Percentiles rank a stretch among this genome's conserved stretches.
Evolutionary conservation across 2,329 filamentous ascomycete species (phyloP).

Genomic region (Epichloe gansuensis): DNA sequence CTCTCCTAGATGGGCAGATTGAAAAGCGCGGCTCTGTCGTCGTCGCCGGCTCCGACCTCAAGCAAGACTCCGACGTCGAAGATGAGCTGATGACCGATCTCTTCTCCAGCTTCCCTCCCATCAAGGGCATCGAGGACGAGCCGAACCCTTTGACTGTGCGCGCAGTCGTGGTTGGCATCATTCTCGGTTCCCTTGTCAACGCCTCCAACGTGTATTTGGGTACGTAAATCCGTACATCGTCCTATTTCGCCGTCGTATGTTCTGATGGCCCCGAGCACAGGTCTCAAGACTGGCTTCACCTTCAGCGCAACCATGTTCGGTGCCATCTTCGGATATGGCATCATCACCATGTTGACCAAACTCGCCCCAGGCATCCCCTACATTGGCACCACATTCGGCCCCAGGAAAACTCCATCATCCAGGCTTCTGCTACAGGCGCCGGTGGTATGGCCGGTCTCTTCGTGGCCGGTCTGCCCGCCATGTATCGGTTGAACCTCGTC

Average conservation of each 20-base stretch:
- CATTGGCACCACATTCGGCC: constrained; percentile 43
- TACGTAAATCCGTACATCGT: constrained; percentile 10
- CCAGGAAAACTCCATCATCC: constrained; percentile 50
- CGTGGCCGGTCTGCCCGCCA: constrained; percentile 45
- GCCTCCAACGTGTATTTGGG: constrained; percentile 52
- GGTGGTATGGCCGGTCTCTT: constrained; percentile 47
- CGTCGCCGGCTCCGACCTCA: constrained; percentile 15
- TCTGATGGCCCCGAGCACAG: constrained; percentile 12
- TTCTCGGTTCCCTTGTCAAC: constrained; percentile 47
- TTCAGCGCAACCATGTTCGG: constrained; percentile 36
- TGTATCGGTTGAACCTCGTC: constrained; percentile 44
- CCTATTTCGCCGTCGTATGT: too few relatives aligned
- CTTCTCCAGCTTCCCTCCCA: constrained; percentile 28
- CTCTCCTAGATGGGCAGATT: background rate
- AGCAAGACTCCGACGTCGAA: constrained; percentile 15
- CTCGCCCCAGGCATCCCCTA: constrained; percentile 36
- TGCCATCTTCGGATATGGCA: constrained; percentile 47
- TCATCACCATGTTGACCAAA: constrained; percentile 41
- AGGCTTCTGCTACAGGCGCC: constrained; percentile 46
- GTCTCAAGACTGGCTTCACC: constrained; percentile 40
- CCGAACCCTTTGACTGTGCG: constrained; percentile 40
- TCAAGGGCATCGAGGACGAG: constrained; percentile 30
- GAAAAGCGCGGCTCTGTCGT: constrained; percentile 15
- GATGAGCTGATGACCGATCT: constrained; percentile 23
- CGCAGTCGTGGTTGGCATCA: constrained; percentile 40